These are phyloP conservation scores for Achaetomium macrosporum DNA, from an alignment of 2,329 filamentous ascomycete genomes.

Conservation along the genomic window DNA sequence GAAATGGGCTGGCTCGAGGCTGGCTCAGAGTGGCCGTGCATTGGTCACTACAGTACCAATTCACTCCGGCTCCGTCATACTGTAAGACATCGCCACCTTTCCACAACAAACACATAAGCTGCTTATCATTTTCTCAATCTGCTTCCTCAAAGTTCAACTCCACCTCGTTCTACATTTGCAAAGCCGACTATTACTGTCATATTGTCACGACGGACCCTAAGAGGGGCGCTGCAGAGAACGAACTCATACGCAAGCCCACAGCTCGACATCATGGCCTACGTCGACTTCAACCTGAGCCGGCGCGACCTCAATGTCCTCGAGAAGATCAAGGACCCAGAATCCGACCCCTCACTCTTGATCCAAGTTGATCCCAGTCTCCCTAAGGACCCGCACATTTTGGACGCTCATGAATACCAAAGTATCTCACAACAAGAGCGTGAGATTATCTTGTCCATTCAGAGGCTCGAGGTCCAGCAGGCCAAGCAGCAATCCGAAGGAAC, in stretches of 20 bases:
- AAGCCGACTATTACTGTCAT: too few relatives aligned
- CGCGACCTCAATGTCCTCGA: conserved; percentile 58
- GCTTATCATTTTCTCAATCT: neutral
- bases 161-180: neutral
- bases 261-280: conserved; percentile 38
- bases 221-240: neutral
- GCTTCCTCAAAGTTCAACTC: neutral
- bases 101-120: neutral
- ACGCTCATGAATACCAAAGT: conserved; percentile 44
- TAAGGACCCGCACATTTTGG: conserved; percentile 52
- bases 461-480: conserved; percentile 48
- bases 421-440: conserved; percentile 47
- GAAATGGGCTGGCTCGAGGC: too few relatives aligned
- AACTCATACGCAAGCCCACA: neutral
- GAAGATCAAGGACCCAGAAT: conserved; percentile 63
- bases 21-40: neutral
- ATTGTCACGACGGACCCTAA: neutral
- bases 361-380: conserved; percentile 50
- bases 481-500: conserved; percentile 33
- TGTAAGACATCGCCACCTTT: neutral
- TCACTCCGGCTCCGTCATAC: neutral
- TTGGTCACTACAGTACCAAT: conserved; percentile 4
- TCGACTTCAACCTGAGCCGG: conserved; percentile 44
- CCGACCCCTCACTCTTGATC: conserved; percentile 48
- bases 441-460: conserved; percentile 50